phyloP scores from a whole-genome alignment of 2,329 filamentous ascomycete genomes.

The Parastagonospora avenae region DNA sequence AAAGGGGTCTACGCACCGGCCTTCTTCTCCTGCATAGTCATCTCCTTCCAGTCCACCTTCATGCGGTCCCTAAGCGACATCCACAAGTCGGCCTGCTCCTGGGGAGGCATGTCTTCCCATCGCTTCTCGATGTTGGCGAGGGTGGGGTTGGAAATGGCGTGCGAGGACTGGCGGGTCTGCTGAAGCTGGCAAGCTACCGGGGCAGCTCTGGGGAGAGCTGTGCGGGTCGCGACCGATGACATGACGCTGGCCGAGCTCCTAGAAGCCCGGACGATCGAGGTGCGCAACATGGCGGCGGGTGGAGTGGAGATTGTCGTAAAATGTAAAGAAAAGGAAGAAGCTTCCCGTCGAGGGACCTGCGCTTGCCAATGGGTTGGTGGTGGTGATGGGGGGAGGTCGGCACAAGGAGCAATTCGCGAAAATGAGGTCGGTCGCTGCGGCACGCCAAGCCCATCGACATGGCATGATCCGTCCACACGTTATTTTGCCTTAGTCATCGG shows the following conservation, averaged over 20 bases:
- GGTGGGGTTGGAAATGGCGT: conserved; percentile 97
- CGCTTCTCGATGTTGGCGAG: conserved; percentile 98
- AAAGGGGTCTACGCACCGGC: conserved; percentile 73
- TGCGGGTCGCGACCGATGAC: conserved; percentile 42
- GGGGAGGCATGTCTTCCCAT: conserved; percentile 96
- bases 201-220: conserved; percentile 36
- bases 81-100: conserved; percentile 99
- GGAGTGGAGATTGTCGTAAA: conserved; percentile 48
- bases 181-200: conserved; percentile 52
- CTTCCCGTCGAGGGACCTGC: conserved; percentile 43
- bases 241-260: conserved; percentile 44
- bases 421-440: conserved; percentile 21
- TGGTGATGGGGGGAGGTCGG: conserved; percentile 37
- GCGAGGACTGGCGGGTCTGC: conserved; percentile 66
- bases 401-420: conserved; percentile 27
- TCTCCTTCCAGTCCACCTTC: conserved; percentile 95
- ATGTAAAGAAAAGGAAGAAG: conserved; percentile 35
- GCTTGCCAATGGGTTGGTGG: conserved; percentile 45
- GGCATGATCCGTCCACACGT: neutral
- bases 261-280: conserved; percentile 46
- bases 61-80: conserved; percentile 98
- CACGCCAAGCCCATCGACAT: conserved; percentile 12
- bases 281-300: conserved; percentile 46
- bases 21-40: conserved; percentile 98
- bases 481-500: conserved; percentile 1